Evolutionary conservation across 257 asterid species (phyloP).

Genomic region (Solanum neorickii): DNA sequence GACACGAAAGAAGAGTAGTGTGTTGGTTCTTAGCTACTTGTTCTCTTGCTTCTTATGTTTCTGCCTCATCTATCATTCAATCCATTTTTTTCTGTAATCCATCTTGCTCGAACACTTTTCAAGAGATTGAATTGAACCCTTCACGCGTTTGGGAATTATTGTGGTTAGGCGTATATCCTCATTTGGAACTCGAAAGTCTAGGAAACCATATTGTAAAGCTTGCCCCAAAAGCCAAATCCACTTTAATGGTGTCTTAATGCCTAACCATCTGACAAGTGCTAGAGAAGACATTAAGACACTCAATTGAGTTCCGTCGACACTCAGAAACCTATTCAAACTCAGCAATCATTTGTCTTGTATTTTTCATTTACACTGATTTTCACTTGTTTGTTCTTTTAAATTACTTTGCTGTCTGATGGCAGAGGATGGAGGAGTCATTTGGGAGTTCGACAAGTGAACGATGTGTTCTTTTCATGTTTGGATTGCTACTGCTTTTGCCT

Average conservation of each 20-base stretch:
- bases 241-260: background rate
- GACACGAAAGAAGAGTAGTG: background rate
- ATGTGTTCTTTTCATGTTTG: background rate
- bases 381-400: background rate
- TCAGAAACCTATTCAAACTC: background rate
- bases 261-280: background rate
- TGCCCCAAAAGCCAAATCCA: background rate
- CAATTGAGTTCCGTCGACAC: background rate
- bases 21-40: background rate
- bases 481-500: background rate
- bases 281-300: background rate
- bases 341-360: background rate
- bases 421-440: conserved; percentile 76
- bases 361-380: too few relatives aligned
- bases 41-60: background rate
- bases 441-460: conserved; percentile 61
- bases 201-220: background rate
- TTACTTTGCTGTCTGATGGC: conserved; percentile 1
- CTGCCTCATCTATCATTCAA: background rate
- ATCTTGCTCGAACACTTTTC: background rate
- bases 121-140: background rate
- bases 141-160: background rate
- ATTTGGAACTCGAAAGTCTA: background rate
- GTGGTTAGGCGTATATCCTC: background rate
- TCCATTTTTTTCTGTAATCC: background rate